A percentile compares a stretch with the other conserved stretches of the same genome.
These are phyloP conservation scores for Zanthoxylum bungeanum DNA, from an alignment of 345 rosid genomes.

Conservation along the genomic window DNA sequence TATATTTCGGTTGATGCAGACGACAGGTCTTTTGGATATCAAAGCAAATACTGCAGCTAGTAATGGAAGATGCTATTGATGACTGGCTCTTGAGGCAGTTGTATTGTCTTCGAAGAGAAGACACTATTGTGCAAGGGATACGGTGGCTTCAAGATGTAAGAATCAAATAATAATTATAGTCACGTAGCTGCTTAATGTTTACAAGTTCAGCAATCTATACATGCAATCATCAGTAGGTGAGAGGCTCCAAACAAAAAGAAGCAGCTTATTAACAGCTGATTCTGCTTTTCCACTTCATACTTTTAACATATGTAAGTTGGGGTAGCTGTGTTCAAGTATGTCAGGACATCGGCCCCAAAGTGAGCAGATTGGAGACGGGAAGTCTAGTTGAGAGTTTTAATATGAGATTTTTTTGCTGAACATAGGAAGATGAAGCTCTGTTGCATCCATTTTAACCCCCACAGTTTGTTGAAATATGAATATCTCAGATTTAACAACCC, in stretches of 20 bases:
- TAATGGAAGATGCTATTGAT: conserved; percentile 99
- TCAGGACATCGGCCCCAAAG: not conserved
- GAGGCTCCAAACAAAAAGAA: not conserved
- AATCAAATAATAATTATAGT: conserved; percentile 11
- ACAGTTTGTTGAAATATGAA: not conserved
- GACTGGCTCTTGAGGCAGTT: conserved; percentile 91
- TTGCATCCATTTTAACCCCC: not conserved
- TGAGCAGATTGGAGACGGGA: not conserved
- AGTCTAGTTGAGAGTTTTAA: not conserved
- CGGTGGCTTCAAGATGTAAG: conserved; percentile 95
- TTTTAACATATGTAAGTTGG: not conserved
- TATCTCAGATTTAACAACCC: not conserved
- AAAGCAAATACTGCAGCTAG: conserved; percentile 86
- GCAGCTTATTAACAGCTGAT: not conserved
- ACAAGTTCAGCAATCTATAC: not conserved
- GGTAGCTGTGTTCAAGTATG: not conserved
- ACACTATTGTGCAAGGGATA: conserved; percentile 72
- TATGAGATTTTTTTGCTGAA: not conserved
- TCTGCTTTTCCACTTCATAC: not conserved
- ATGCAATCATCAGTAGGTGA: not conserved
- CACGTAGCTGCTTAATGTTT: not conserved
- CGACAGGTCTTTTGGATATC: conserved; percentile 99
- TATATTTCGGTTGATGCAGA: conserved; percentile 41
- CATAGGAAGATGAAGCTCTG: not conserved
- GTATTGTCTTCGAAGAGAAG: conserved; percentile 81